phyloP scores from a whole-genome alignment of 2,329 filamentous ascomycete species.

The Onygenales sp. region DNA sequence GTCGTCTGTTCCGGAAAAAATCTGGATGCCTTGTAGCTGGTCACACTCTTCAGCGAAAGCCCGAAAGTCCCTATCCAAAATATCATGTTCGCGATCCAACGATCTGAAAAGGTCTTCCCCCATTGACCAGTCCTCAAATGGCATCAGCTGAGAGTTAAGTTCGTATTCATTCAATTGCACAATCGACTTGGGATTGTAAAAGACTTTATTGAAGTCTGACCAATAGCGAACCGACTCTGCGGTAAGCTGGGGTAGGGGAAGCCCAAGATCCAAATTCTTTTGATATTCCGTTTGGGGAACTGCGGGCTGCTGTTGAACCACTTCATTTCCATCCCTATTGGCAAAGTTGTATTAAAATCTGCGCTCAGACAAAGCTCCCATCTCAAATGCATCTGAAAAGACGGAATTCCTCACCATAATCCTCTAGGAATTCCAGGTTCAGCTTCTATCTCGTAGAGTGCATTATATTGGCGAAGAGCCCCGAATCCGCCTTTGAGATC shows the following conservation, averaged over 20 bases:
- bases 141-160: constrained; percentile 66
- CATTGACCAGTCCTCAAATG: constrained; percentile 66
- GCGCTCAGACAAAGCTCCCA: not conserved
- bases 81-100: constrained; percentile 69
- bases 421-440: constrained; percentile 27
- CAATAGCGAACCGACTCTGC: constrained; percentile 76
- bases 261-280: constrained; percentile 63
- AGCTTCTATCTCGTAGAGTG: constrained; percentile 60
- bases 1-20: constrained; percentile 63
- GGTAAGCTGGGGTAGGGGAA: constrained; percentile 53
- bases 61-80: constrained; percentile 82
- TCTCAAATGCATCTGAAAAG: not conserved
- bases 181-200: constrained; percentile 79
- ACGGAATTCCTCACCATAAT: constrained; percentile 31
- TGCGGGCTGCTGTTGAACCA: constrained; percentile 57
- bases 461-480: constrained; percentile 75
- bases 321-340: constrained; percentile 56
- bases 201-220: constrained; percentile 93
- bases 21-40: constrained; percentile 77
- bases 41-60: constrained; percentile 90
- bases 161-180: constrained; percentile 83
- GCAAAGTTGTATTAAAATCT: not conserved
- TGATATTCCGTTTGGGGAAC: constrained; percentile 70
- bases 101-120: constrained; percentile 67
- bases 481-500: constrained; percentile 93